A percentile compares a stretch with the other conserved stretches of the same genome.
phyloP scores from a whole-genome alignment of 805 yeast genomes.

The Candida wancherniae region DNA sequence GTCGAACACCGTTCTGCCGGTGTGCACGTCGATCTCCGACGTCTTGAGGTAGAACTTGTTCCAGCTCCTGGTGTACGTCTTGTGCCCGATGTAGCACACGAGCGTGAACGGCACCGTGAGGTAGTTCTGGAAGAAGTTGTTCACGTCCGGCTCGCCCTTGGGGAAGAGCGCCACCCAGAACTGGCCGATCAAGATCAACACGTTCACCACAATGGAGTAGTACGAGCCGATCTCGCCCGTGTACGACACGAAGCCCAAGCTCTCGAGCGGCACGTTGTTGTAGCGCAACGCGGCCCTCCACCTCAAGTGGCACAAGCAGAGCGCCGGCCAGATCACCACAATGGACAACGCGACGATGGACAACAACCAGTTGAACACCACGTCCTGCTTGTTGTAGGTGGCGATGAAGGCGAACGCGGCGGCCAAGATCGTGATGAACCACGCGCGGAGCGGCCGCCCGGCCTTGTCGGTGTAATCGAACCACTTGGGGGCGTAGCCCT shows the following conservation, averaged over 20 bases:
- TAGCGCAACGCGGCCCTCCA: slow-evolving; percentile 26
- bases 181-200: slow-evolving; percentile 36
- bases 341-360: slow-evolving; percentile 27
- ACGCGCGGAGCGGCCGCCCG: slow-evolving; percentile 27
- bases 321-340: slow-evolving; percentile 23
- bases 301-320: slow-evolving; percentile 25
- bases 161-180: slow-evolving; percentile 44
- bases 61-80: slow-evolving; percentile 21
- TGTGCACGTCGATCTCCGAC: slow-evolving; percentile 20
- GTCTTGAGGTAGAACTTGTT: slow-evolving; percentile 15
- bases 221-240: slow-evolving; percentile 40
- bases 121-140: slow-evolving; percentile 26
- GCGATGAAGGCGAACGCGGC: slow-evolving; percentile 25
- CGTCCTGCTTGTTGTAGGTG: slow-evolving; percentile 27
- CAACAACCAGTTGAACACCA: slow-evolving; percentile 28
- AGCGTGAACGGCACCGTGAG: slow-evolving; percentile 23
- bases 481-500: slow-evolving; percentile 26
- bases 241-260: slow-evolving; percentile 27
- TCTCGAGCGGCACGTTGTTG: slow-evolving; percentile 18
- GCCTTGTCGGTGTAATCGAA: slow-evolving; percentile 25
- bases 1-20: slow-evolving; percentile 21
- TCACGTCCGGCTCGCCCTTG: slow-evolving; percentile 20
- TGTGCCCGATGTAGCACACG: slow-evolving; percentile 22
- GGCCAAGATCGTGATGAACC: slow-evolving; percentile 20
- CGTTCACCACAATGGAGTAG: slow-evolving; percentile 27